phyloP scores from a whole-genome alignment of 305 asterid genomes.

The Fraxinus dipetala region DNA sequence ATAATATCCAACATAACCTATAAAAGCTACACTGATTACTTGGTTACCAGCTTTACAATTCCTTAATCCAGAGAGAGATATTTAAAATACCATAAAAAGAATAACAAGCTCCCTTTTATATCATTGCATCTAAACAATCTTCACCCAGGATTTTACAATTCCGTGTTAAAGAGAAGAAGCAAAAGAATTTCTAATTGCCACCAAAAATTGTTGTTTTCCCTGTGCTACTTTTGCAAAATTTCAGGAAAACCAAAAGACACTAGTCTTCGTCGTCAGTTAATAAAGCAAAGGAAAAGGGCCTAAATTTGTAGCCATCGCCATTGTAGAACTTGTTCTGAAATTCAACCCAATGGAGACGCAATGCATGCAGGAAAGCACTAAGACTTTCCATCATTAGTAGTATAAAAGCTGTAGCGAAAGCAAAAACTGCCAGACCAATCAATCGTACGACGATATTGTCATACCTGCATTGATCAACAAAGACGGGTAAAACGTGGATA shows the following conservation, averaged over 20 bases:
- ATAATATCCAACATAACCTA: slow-evolving; percentile 12
- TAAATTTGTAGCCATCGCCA: slow-evolving; percentile 90
- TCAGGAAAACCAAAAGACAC: slow-evolving; percentile 20
- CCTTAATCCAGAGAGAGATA: neutral
- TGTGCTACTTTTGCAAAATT: slow-evolving; percentile 34
- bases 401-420: slow-evolving; percentile 85
- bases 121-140: slow-evolving; percentile 30
- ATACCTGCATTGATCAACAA: slow-evolving; percentile 50
- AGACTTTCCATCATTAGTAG: slow-evolving; percentile 97
- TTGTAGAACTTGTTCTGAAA: slow-evolving; percentile 85
- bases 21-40: neutral
- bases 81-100: neutral
- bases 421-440: slow-evolving; percentile 78
- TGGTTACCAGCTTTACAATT: slow-evolving; percentile 30
- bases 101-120: slow-evolving; percentile 17
- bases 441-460: slow-evolving; percentile 65
- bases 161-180: slow-evolving; percentile 14
- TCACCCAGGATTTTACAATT: slow-evolving; percentile 33
- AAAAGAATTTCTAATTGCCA: neutral
- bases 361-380: slow-evolving; percentile 95
- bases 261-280: slow-evolving; percentile 57
- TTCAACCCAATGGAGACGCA: slow-evolving; percentile 98
- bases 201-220: slow-evolving; percentile 19
- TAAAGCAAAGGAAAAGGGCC: slow-evolving; percentile 76
- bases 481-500: neutral